A percentile compares a stretch with the other conserved stretches of the same genome.
Conservation (phyloP, 805 yeast species). For the Wilhelminamyces savonicus region DNA sequence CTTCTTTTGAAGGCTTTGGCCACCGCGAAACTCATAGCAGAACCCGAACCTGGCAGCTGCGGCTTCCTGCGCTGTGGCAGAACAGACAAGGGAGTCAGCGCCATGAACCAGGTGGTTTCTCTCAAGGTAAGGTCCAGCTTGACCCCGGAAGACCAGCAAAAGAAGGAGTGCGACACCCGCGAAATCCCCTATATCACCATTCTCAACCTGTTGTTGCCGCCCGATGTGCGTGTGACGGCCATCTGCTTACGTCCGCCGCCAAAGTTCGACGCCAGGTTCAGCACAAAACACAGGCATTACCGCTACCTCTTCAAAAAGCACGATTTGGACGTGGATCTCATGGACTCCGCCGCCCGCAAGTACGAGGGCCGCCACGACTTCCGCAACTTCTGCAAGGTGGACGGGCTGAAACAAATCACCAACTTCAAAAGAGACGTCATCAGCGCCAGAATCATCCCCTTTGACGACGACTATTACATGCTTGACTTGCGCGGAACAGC, state of each 20-base stretch:
- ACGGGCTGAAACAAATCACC: slow-evolving; percentile 87
- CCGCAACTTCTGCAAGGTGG: slow-evolving; percentile 89
- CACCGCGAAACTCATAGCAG: slow-evolving; percentile 58
- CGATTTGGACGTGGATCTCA: slow-evolving; percentile 54
- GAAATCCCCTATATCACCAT: slow-evolving; percentile 76
- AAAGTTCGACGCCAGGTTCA: slow-evolving; percentile 86
- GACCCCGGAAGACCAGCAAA: slow-evolving; percentile 52
- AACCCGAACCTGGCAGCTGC: slow-evolving; percentile 54
- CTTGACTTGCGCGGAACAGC: slow-evolving; percentile 84
- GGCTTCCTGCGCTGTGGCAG: slow-evolving; percentile 88
- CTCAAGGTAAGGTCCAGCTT: slow-evolving; percentile 67
- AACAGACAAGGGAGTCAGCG: slow-evolving; percentile 96
- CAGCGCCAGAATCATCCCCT: slow-evolving; percentile 41
- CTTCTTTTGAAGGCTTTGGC: slow-evolving; percentile 65
- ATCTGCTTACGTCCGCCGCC: slow-evolving; percentile 78
- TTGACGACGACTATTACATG: slow-evolving; percentile 45
- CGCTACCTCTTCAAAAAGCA: slow-evolving; percentile 60
- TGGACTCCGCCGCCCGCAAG: slow-evolving; percentile 60
- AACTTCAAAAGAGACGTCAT: slow-evolving; percentile 65
- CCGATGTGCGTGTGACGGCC: slow-evolving; percentile 77
- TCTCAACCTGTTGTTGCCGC: slow-evolving; percentile 71
- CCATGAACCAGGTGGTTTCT: slow-evolving; percentile 90
- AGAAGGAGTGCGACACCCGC: slow-evolving; percentile 48
- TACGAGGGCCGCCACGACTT: slow-evolving; percentile 82
- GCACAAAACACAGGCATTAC: slow-evolving; percentile 82